These are phyloP conservation scores for Vitis labrusca DNA, from an alignment of 164 flowering plant species.

Conservation along the genomic window DNA sequence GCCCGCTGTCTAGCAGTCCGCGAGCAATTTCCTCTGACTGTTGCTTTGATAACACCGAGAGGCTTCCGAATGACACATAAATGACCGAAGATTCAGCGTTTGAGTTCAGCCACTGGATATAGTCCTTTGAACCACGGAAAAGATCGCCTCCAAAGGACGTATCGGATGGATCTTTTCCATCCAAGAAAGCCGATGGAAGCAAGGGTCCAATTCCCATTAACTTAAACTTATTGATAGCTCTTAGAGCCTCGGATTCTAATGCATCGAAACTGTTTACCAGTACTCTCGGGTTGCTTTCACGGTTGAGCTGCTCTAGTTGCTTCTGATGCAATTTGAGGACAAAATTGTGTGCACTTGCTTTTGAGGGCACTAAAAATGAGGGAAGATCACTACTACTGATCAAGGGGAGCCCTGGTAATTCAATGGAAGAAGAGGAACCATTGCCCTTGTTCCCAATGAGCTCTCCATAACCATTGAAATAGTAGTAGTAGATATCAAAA, in stretches of 20 bases:
- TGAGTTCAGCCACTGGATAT: constrained; percentile 42
- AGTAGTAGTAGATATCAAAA: background rate
- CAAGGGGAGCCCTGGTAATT: constrained; percentile 2
- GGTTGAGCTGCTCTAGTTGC: constrained; percentile 12
- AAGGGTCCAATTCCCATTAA: constrained; percentile 47
- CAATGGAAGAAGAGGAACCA: too few species aligned
- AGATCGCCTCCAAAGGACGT: constrained; percentile 32
- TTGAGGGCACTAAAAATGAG: background rate
- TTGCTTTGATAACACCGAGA: constrained; percentile 15
- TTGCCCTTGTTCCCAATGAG: background rate
- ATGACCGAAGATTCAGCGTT: constrained; percentile 36
- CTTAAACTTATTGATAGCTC: constrained; percentile 22
- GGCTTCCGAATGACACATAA: constrained; percentile 49
- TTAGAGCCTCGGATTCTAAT: constrained; percentile 34
- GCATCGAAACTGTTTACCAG: constrained; percentile 43
- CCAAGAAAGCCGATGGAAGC: constrained; percentile 39
- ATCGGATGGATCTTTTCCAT: constrained; percentile 27
- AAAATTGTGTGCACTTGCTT: background rate
- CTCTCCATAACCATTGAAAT: background rate
- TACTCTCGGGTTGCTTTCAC: constrained; percentile 20
- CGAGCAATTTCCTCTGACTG: constrained; percentile 37
- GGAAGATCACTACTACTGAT: background rate
- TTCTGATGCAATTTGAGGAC: background rate
- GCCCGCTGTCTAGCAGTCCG: constrained; percentile 22
- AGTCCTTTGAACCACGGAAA: constrained; percentile 15